Conservation (phyloP, 768 basidiomycete species). For the Serendipita sp. region DNA sequence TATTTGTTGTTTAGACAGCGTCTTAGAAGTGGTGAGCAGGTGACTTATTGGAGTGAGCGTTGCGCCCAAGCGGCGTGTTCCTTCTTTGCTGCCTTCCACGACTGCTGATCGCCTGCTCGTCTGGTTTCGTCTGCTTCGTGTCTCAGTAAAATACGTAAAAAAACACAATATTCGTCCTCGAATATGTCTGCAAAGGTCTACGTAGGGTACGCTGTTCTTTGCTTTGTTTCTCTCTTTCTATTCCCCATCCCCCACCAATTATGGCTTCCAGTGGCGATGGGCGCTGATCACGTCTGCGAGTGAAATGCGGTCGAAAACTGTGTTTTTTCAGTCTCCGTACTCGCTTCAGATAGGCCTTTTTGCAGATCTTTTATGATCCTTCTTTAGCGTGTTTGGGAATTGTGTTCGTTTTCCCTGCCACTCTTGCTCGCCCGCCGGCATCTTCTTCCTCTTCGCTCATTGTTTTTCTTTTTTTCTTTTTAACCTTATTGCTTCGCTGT, state of each 20-base stretch:
- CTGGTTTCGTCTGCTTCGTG: neutral
- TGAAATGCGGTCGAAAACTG: too few species aligned
- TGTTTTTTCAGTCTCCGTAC: too few species aligned
- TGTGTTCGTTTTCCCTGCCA: slow-evolving; percentile 25
- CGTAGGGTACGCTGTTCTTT: slow-evolving; percentile 70
- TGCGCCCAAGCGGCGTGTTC: neutral
- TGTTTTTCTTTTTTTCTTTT: neutral
- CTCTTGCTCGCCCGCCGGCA: slow-evolving; percentile 24
- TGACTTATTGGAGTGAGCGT: neutral
- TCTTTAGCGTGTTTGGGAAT: neutral
- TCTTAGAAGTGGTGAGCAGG: too few species aligned
- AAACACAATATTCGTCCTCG: neutral
- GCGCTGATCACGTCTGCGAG: neutral
- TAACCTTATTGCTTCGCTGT: neutral
- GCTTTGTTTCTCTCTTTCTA: slow-evolving; percentile 22
- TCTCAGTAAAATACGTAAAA: neutral
- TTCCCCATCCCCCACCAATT: too few species aligned
- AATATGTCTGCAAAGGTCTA: slow-evolving; percentile 71
- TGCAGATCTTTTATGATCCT: neutral
- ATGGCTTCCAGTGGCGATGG: neutral
- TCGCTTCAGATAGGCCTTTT: neutral
- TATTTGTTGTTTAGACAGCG: too few species aligned
- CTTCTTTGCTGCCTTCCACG: neutral
- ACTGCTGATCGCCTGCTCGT: neutral
- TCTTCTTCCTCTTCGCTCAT: slow-evolving; percentile 24